Evolutionary conservation across 768 basidiomycete genomes (phyloP), one percentile per base, ranked within the genome.

Genomic region (Kwoniella bestiolae): DNA sequence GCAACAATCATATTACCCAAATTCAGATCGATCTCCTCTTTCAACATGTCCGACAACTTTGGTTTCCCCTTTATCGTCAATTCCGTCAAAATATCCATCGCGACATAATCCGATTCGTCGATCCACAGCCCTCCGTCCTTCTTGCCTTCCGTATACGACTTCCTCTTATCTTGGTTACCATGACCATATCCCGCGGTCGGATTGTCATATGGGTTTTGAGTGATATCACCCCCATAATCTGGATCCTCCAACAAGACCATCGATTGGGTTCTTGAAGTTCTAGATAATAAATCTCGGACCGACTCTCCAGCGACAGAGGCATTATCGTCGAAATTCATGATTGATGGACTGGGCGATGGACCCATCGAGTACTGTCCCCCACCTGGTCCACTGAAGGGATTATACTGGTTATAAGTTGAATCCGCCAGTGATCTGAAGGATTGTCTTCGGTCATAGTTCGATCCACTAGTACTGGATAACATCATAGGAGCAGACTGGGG

Each of bases 1-100:
- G 87, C 88, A 51, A 91, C 90, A 49, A 88, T 82, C 61, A 89
- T 75, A 12, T 85, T 82, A 18, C 89, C 89, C 65, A 80, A 72
- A 31, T 88, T 84, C 16, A 72, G 72, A 50, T 85, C 82, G 3
- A 90, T 85, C 79, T 91, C 91, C 62, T 90, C 88, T 29, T 84
- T 84, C 25, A 91, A 72, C 34, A 91, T 85, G 60, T 83, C 80
- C 44, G 86, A 85, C 44, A 91, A 73, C 70, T 85, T 87, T 26
- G 90, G 91, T 73, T 86, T 85, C 2, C 91, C 91, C 3, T 85
- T 85, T 49, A 87, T 82, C 29, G 87, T 87, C 61, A 85, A 82
- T 80, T 91, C 90, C 6, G 87, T 82, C 50, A 91, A 83, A 25
- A 85, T 71, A 21, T 83, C 82, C 64, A 90, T 82, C 67, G 90